These are phyloP conservation scores for Blastocystis sp. DNA, from an alignment of 352 stramenopile species.

Conservation along the genomic window DNA sequence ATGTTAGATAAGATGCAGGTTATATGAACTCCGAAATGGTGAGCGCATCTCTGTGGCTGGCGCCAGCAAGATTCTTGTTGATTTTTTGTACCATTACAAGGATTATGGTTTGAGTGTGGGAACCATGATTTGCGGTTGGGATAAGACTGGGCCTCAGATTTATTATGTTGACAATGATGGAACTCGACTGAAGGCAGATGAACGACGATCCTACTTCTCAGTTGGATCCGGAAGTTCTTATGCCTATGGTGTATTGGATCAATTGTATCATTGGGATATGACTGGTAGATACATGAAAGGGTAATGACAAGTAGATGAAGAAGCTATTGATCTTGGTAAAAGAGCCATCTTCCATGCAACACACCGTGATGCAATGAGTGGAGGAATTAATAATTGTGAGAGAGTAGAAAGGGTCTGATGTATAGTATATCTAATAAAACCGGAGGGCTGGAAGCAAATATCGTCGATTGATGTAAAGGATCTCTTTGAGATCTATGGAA, in stretches of 20 bases:
- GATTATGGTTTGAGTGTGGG: constrained; percentile 84
- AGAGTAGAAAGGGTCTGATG: neutral
- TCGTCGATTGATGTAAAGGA: constrained; percentile 93
- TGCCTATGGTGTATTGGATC: constrained; percentile 96
- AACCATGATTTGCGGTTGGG: constrained; percentile 99
- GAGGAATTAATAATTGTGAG: constrained; percentile 84
- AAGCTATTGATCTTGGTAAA: constrained; percentile 96
- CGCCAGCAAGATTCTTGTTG: constrained; percentile 94
- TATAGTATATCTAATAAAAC: constrained; percentile 88
- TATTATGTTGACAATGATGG: constrained; percentile 99
- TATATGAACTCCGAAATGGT: constrained; percentile 98
- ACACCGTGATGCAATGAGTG: constrained; percentile 94
- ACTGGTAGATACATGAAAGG: neutral
- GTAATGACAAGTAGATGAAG: constrained; percentile 85
- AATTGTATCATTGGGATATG: constrained; percentile 81
- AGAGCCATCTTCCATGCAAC: constrained; percentile 98
- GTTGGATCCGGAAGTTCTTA: constrained; percentile 96
- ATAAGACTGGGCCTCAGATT: constrained; percentile 90
- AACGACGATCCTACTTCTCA: constrained; percentile 86
- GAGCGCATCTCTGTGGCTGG: constrained; percentile 95
- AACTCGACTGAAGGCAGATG: constrained; percentile 87
- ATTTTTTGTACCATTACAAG: constrained; percentile 94
- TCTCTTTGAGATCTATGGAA: constrained; percentile 85
- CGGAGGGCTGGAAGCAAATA: constrained; percentile 90
- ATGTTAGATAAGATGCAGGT: constrained; percentile 72